Base-by-base conservation (phyloP, 306 rosid species). In the Prunus kanzakura region DNA sequence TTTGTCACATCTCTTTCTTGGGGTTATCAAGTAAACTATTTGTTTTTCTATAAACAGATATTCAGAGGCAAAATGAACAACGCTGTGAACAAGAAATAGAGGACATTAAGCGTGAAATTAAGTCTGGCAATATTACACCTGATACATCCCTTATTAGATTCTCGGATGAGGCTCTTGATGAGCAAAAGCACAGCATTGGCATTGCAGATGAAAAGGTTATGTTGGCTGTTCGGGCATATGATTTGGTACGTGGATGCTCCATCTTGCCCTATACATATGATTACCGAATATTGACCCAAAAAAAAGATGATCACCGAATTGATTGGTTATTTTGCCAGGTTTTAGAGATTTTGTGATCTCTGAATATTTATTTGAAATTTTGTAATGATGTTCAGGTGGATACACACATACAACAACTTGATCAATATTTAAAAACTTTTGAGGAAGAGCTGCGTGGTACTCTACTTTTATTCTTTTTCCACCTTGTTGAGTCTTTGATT, bases 141-240 rank as follows among this genome's bases (percentile, higher is more conserved):
- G 85, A 87, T 75, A 70, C 86, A 55, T 87, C 96, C 19, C 90
- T 85, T 80, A 78, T 80, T 69, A 80, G 94, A 82, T 91, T 91
- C 86, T 93, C 93, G 15, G 94, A 93, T 79, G 99, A 92, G 77
- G 96, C 97, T 46, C 93, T 92, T 82, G 99, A 95, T 83, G 97
- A 95, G 83, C 99, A 95, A 81, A 95, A 92, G 83, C 98, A 95
- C 78, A 92, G 97, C 84, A 82, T 92, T 74, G 86, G 96, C 85
- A 88, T 95, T 82, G 92, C 97, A 45, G 97, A 95, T 74, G 97
- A 95, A 84, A 95, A 95, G 80, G 97, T 95, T 49, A 78, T 90
- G 65, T 86, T 95, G 87, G 99, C 93, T 56, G 91, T 87, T 79
- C 97, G 91, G 82, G 97, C 97, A 65, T 95, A 95, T 78, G 97